Percentiles rank a stretch among this genome's conserved stretches.
Conservation (phyloP, 257 asterid genomes). For the Nicotiana benthamiana region DNA sequence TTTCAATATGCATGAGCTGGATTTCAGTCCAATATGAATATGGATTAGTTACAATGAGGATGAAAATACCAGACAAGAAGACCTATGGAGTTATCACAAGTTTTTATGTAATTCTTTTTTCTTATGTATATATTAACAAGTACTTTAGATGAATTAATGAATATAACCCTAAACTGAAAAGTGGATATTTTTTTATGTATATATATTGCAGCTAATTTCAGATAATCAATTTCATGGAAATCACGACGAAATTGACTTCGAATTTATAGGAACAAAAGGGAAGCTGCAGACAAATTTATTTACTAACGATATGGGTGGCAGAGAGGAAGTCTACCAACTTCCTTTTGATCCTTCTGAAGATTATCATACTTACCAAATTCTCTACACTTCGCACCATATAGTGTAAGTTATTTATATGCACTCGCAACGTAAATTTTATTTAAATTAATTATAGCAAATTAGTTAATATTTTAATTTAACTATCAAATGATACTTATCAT, state of each 20-base stretch:
- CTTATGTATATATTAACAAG: too few species aligned
- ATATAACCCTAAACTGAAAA: not conserved
- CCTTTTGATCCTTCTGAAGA: not conserved
- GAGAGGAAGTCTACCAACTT: not conserved
- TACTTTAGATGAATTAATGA: too few species aligned
- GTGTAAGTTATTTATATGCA: not conserved
- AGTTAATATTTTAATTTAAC: too few species aligned
- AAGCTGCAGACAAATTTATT: not conserved
- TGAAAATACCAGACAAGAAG: not conserved
- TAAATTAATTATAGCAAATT: too few species aligned
- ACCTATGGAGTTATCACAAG: not conserved
- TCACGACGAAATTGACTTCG: not conserved
- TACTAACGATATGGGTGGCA: not conserved
- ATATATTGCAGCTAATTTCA: not conserved
- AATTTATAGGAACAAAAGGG: not conserved
- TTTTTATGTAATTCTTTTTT: not conserved
- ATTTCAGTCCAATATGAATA: not conserved
- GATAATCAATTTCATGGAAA: not conserved
- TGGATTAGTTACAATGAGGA: not conserved
- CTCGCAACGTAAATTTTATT: too few species aligned
- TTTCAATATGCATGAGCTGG: constrained; percentile 2
- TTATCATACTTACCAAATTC: constrained; percentile 6
- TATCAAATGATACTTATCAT: too few species aligned
- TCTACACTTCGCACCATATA: not conserved
- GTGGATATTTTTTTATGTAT: not conserved